phyloP scores from a whole-genome alignment of 2,329 filamentous ascomycete species.

The Trichoderma simmonsii region DNA sequence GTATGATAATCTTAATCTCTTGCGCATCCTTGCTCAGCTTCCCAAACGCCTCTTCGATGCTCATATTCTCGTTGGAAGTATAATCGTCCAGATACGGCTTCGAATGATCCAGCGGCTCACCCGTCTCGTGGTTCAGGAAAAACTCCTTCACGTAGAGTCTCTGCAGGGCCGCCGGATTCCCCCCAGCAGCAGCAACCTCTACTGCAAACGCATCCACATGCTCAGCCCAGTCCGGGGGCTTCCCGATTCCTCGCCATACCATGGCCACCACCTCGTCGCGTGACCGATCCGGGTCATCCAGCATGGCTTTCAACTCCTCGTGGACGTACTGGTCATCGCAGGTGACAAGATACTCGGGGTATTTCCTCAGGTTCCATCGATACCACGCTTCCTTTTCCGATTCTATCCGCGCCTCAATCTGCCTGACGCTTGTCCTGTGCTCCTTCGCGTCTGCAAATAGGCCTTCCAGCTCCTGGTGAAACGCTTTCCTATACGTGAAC shows the following conservation, averaged over 20 bases:
- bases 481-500: constrained; percentile 49
- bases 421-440: constrained; percentile 41
- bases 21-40: constrained; percentile 33
- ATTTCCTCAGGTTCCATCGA: constrained; percentile 41
- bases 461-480: constrained; percentile 48
- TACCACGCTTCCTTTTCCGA: constrained; percentile 55
- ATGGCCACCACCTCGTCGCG: constrained; percentile 37
- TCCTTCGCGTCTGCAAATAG: constrained; percentile 48
- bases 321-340: constrained; percentile 30
- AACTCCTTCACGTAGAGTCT: constrained; percentile 42
- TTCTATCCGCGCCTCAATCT: constrained; percentile 49
- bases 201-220: constrained; percentile 35
- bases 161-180: constrained; percentile 33
- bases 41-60: constrained; percentile 35
- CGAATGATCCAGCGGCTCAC: constrained; percentile 31
- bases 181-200: constrained; percentile 32
- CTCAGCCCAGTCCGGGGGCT: constrained; percentile 31
- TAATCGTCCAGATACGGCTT: constrained; percentile 42
- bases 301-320: constrained; percentile 35
- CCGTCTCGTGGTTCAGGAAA: constrained; percentile 39
- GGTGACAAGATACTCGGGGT: constrained; percentile 38
- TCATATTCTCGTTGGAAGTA: constrained; percentile 26
- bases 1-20: constrained; percentile 30
- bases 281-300: constrained; percentile 38
- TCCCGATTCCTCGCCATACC: constrained; percentile 38